phyloP scores from a whole-genome alignment of 805 yeast species.

The Wickerhamiella azyma region DNA sequence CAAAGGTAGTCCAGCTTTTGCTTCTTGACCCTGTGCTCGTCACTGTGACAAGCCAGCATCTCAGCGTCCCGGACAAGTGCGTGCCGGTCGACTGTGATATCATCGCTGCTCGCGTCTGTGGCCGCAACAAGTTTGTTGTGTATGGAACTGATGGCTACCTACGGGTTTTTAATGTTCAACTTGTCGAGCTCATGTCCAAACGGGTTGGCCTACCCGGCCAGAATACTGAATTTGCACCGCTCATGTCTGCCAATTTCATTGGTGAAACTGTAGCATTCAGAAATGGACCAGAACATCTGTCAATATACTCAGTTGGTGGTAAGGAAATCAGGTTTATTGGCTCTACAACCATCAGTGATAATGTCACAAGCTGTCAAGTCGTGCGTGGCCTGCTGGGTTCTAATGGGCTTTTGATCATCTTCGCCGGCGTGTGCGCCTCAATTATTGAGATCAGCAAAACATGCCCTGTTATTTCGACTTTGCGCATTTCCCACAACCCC shows the following conservation, averaged over 20 bases:
- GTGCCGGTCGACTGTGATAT: neutral
- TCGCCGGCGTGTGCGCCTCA: neutral
- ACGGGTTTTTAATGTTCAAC: neutral
- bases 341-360: neutral
- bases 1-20: neutral
- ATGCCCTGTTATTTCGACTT: conserved; percentile 2
- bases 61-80: neutral
- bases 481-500: neutral
- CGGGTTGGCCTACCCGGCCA: conserved; percentile 2
- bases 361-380: neutral
- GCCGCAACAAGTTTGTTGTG: conserved; percentile 1
- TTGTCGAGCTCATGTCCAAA: neutral
- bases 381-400: conserved; percentile 1
- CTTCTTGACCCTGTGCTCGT: conserved; percentile 4
- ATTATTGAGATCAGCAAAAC: conserved; percentile 3
- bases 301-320: neutral
- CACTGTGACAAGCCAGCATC: conserved; percentile 1
- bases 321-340: neutral
- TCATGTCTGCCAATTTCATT: neutral
- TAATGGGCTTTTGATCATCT: neutral
- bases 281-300: neutral
- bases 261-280: conserved; percentile 1
- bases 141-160: conserved; percentile 1
- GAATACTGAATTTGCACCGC: neutral
- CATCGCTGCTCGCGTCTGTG: neutral